Conservation (phyloP, 441 rosid species). For the Adansonia rubrostipa region DNA sequence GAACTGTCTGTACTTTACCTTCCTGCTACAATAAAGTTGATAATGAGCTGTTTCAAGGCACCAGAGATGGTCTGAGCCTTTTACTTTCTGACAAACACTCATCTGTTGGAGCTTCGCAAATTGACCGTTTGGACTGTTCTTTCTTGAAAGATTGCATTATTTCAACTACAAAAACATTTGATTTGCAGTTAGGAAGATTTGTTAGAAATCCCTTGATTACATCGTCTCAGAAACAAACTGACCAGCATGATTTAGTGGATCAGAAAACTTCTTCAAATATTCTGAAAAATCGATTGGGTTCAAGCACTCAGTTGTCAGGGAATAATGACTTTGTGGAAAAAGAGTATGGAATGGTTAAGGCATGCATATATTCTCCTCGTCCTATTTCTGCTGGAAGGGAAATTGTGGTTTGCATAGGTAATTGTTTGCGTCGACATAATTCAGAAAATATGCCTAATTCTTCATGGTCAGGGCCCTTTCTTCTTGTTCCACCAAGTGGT, state of each 20-base stretch:
- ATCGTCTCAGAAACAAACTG: conserved; percentile 34
- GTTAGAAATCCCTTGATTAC: conserved; percentile 46
- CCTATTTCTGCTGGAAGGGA: conserved; percentile 58
- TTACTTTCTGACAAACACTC: conserved; percentile 56
- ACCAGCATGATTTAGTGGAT: conserved; percentile 38
- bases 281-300: conserved; percentile 39
- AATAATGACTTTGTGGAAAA: conserved; percentile 48
- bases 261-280: conserved; percentile 36
- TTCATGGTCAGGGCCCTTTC: conserved; percentile 83
- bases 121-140: conserved; percentile 41
- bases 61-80: conserved; percentile 73
- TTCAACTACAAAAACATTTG: conserved; percentile 39
- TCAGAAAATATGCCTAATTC: conserved; percentile 47
- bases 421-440: conserved; percentile 50
- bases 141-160: conserved; percentile 48
- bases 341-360: conserved; percentile 62
- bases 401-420: conserved; percentile 61
- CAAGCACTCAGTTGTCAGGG: conserved; percentile 41
- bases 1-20: conserved; percentile 58
- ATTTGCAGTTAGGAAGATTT: conserved; percentile 41
- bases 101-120: conserved; percentile 38
- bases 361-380: conserved; percentile 77
- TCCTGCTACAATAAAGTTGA: conserved; percentile 76
- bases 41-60: conserved; percentile 50
- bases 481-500: conserved; percentile 84